Percentiles rank a stretch among this genome's conserved stretches.
Evolutionary conservation across 2,329 filamentous ascomycete species (phyloP).

Genomic region (Helminthosporium solani): DNA sequence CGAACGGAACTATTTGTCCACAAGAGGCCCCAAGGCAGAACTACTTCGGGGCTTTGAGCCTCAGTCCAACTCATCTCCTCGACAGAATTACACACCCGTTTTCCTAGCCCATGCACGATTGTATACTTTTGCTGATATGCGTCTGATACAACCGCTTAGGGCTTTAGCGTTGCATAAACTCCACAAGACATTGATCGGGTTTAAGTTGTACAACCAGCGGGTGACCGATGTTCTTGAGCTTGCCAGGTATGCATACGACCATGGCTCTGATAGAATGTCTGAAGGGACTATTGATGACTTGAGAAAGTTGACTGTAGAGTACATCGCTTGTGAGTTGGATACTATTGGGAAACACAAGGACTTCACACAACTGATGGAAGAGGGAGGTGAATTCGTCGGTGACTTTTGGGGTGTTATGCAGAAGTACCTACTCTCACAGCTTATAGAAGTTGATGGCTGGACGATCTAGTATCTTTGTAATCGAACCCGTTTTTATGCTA

Average conservation of each 20-base stretch:
- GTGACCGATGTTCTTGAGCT: constrained; percentile 26
- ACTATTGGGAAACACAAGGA: constrained; percentile 16
- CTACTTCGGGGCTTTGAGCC: constrained; percentile 5
- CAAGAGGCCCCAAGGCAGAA: not conserved
- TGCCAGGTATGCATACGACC: constrained; percentile 19
- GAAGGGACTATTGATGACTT: constrained; percentile 20
- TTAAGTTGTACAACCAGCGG: constrained; percentile 22
- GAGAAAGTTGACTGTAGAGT: constrained; percentile 21
- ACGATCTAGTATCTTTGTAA: no score
- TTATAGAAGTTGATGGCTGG: no score
- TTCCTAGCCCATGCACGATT: constrained; percentile 34
- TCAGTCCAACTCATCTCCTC: not conserved
- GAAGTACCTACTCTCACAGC: no score
- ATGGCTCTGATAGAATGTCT: constrained; percentile 9
- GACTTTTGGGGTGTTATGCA: constrained; percentile 18
- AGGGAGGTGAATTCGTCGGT: constrained; percentile 27
- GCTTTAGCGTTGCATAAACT: constrained; percentile 28
- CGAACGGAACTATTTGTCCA: constrained; percentile 10
- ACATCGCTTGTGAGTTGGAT: constrained; percentile 12
- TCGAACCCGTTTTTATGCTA: no score
- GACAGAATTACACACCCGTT: constrained; percentile 21
- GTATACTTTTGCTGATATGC: constrained; percentile 28
- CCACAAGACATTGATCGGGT: constrained; percentile 26
- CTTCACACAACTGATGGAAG: constrained; percentile 22
- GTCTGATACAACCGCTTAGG: constrained; percentile 24